phyloP scores from a whole-genome alignment of 805 yeast species.

The Maudiozyma turicensis region DNA sequence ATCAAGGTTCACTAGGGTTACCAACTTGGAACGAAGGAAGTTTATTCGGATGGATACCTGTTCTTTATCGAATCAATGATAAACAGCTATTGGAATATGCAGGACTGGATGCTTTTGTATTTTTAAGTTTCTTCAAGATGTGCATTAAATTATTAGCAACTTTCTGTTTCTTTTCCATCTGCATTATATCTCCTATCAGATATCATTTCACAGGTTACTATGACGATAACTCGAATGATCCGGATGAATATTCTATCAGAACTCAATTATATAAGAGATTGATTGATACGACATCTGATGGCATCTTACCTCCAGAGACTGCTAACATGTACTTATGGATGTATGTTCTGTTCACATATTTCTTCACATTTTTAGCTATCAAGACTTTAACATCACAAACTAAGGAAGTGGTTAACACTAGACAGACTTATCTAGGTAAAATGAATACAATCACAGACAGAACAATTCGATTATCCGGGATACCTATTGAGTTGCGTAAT shows the following conservation, averaged over 20 bases:
- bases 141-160: constrained; percentile 58
- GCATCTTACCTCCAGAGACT: constrained; percentile 28
- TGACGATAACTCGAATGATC: constrained; percentile 45
- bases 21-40: constrained; percentile 34
- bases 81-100: constrained; percentile 76
- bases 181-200: constrained; percentile 75
- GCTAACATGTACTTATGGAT: constrained; percentile 62
- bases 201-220: constrained; percentile 73
- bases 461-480: constrained; percentile 79
- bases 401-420: constrained; percentile 56
- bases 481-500: constrained; percentile 71
- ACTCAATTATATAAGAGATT: constrained; percentile 4
- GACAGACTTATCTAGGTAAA: constrained; percentile 74
- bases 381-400: constrained; percentile 61
- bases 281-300: constrained; percentile 12
- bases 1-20: constrained; percentile 16
- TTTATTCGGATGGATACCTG: constrained; percentile 74
- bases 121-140: constrained; percentile 83
- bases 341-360: constrained; percentile 77
- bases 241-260: neutral
- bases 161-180: constrained; percentile 60
- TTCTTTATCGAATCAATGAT: constrained; percentile 56
- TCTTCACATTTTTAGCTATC: constrained; percentile 64
- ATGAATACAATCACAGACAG: constrained; percentile 88
- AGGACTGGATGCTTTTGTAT: constrained; percentile 91